Conservation (phyloP, 768 basidiomycete genomes). For the Cystofilobasidium capitatum region DNA sequence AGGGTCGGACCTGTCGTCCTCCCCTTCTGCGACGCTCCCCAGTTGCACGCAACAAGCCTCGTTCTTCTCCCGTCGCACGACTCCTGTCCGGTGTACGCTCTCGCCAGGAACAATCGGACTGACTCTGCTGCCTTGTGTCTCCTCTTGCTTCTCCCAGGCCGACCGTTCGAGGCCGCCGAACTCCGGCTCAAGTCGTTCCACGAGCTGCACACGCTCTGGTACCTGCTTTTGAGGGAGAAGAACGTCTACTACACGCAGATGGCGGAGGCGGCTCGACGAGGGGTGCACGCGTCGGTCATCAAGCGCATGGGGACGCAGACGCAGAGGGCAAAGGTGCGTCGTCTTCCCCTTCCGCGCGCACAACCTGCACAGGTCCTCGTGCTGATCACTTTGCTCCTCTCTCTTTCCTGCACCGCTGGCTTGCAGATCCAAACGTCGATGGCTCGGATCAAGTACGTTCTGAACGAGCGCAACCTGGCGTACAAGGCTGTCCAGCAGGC, state of each 20-base stretch:
- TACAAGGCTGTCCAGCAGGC: conserved; percentile 52
- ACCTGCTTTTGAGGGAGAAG: conserved; percentile 73
- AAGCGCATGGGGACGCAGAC: not conserved
- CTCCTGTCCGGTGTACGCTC: not conserved
- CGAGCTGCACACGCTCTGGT: conserved; percentile 93
- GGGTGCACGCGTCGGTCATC: not conserved
- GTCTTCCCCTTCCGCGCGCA: not conserved
- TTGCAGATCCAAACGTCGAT: conserved; percentile 48
- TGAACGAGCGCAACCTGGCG: conserved; percentile 80
- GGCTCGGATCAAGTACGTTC: conserved; percentile 87
- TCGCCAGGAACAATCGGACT: not conserved
- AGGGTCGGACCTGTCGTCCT: conserved; percentile 11
- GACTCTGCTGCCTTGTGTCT: not conserved
- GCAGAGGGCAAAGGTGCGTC: conserved; percentile 6
- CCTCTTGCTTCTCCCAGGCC: conserved; percentile 48
- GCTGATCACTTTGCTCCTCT: not conserved
- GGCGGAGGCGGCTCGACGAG: not conserved
- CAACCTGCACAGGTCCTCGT: not conserved
- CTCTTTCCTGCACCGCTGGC: not conserved
- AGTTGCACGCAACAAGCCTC: not conserved
- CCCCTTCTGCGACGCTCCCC: not conserved
- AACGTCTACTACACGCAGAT: conserved; percentile 78
- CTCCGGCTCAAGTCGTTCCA: conserved; percentile 82
- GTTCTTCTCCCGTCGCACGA: not conserved
- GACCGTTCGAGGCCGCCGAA: conserved; percentile 77